Conservation (phyloP, 2,329 filamentous ascomycete species). For the Chrysoporthe puriensis region DNA sequence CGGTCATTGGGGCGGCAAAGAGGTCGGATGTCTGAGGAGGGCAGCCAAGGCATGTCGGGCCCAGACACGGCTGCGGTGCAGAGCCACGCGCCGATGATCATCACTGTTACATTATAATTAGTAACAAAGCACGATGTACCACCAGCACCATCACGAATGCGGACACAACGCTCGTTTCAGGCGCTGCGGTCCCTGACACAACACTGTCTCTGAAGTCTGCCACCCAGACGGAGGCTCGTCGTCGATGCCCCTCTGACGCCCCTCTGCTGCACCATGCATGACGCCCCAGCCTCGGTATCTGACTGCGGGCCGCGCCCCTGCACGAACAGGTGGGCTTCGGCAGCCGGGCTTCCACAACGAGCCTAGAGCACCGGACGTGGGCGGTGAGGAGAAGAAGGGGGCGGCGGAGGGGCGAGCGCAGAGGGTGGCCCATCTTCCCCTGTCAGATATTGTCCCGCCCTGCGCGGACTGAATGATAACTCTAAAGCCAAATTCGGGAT, state of each 20-base stretch:
- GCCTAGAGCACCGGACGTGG: neutral
- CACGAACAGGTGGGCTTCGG: neutral
- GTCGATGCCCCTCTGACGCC: neutral
- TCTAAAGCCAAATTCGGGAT: too few species aligned
- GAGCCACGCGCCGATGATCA: too few species aligned
- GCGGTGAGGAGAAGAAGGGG: neutral
- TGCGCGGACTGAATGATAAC: too few species aligned
- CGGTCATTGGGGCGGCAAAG: constrained; percentile 2
- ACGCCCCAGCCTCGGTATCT: neutral
- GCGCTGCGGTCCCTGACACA: too few species aligned
- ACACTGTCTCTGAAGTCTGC: neutral
- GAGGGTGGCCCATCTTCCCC: neutral
- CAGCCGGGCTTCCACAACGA: neutral
- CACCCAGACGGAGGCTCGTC: neutral
- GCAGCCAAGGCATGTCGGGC: neutral
- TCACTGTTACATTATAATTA: neutral
- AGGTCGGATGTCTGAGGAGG: constrained; percentile 19
- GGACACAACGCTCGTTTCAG: neutral
- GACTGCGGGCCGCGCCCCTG: neutral
- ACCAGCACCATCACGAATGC: neutral
- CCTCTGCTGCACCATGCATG: neutral
- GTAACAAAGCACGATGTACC: neutral
- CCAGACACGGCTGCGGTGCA: neutral
- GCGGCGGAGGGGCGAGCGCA: too few species aligned
- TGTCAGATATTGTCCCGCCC: too few species aligned